phyloP scores from a whole-genome alignment of 768 basidiomycete species.

The Pisolithus marmoratus region DNA sequence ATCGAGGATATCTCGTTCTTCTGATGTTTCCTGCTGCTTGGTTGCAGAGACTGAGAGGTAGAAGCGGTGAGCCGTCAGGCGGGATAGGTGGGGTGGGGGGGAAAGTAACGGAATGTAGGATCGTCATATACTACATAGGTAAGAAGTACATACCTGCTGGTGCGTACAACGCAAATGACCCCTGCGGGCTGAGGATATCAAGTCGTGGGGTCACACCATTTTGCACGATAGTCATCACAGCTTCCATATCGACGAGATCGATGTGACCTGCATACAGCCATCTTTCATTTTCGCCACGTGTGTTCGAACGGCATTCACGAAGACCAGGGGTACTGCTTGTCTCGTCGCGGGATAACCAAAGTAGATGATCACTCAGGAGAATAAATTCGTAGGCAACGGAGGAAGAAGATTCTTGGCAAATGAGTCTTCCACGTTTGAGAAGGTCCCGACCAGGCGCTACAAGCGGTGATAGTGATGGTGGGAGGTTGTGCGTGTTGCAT shows the following conservation, averaged over 20 bases:
- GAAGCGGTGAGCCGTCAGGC: background rate
- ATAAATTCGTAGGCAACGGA: conserved; percentile 47
- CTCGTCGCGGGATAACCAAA: conserved; percentile 66
- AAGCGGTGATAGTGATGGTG: conserved; percentile 72
- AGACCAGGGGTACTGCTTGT: conserved; percentile 14
- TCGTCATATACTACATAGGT: conserved; percentile 33
- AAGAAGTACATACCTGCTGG: no score
- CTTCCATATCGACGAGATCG: conserved; percentile 70
- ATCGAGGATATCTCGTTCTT: conserved; percentile 26
- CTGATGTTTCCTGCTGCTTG: background rate
- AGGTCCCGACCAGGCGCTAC: conserved; percentile 77
- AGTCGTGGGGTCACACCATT: conserved; percentile 31
- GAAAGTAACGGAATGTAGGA: background rate
- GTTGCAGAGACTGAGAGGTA: conserved; percentile 3
- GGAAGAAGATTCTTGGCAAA: conserved; percentile 31
- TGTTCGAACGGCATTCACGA: conserved; percentile 12
- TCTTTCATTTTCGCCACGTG: conserved; percentile 47
- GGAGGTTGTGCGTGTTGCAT: conserved; percentile 66
- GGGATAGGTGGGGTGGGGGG: no score
- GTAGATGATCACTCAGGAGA: conserved; percentile 74
- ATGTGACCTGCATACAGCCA: conserved; percentile 71
- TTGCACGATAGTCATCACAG: conserved; percentile 45
- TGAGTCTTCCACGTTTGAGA: conserved; percentile 58
- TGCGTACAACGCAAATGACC: conserved; percentile 70
- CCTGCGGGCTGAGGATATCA: conserved; percentile 72